Evolutionary conservation across 106 monocot species (phyloP).

Genomic region (Dactylorhiza incarnata): DNA sequence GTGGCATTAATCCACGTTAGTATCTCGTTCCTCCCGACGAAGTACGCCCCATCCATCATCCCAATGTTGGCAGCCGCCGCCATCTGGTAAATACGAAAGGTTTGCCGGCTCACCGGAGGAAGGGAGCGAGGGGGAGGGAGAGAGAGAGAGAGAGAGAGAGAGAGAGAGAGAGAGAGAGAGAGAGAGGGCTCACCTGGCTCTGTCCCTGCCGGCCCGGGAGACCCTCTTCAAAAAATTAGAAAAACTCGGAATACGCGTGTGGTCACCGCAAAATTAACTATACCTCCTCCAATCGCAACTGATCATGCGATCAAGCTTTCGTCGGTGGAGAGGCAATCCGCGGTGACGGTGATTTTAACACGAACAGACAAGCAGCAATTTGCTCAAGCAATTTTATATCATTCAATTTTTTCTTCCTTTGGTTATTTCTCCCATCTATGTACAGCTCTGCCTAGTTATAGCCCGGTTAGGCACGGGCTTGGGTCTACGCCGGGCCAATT

Average conservation of each 20-base stretch:
- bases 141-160: neutral
- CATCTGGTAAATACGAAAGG: neutral
- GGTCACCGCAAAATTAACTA: neutral
- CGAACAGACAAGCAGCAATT: neutral
- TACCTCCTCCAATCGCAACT: neutral
- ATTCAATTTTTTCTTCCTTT: too few relatives aligned
- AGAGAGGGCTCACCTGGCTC: neutral
- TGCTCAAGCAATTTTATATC: too few relatives aligned
- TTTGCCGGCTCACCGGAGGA: neutral
- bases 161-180: neutral
- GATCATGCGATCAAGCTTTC: neutral
- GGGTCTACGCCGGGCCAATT: too few relatives aligned
- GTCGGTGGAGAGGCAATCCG: neutral
- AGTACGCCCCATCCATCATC: slow-evolving; percentile 31
- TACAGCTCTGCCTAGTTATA: too few relatives aligned
- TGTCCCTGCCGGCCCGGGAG: slow-evolving; percentile 7
- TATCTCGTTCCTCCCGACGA: slow-evolving; percentile 26
- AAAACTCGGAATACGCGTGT: neutral
- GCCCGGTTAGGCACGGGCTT: too few relatives aligned
- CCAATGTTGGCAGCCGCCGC: slow-evolving; percentile 18
- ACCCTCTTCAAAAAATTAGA: neutral
- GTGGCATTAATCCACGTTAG: slow-evolving; percentile 27
- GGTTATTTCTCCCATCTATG: too few relatives aligned
- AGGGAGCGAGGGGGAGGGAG: neutral
- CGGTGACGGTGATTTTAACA: neutral